A percentile compares a stretch with the other conserved stretches of the same genome.
phyloP scores from a whole-genome alignment of 306 rosid genomes.

The Psophocarpus tetragonolobus region DNA sequence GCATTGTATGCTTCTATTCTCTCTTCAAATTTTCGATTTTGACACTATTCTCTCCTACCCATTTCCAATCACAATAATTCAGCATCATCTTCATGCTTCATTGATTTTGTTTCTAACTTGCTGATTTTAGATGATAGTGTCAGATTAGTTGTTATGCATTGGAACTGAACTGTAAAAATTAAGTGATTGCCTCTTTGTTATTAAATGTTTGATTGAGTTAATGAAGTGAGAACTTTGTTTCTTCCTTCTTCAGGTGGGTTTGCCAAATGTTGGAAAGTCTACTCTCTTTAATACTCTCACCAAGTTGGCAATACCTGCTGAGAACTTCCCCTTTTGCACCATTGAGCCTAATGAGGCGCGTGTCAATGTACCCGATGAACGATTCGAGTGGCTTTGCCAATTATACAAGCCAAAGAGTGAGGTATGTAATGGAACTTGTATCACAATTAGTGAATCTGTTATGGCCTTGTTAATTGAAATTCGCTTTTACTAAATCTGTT shows the following conservation, averaged over 20 bases:
- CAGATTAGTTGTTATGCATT: not conserved
- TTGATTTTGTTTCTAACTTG: constrained; percentile 2
- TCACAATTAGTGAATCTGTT: not conserved
- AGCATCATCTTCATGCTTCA: not conserved
- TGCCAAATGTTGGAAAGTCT: constrained; percentile 99
- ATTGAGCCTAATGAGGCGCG: constrained; percentile 99
- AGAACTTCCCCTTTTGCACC: constrained; percentile 98
- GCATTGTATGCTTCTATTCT: constrained; percentile 54
- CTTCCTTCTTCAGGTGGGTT: constrained; percentile 70
- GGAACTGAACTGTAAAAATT: constrained; percentile 8
- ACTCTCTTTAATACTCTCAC: constrained; percentile 96
- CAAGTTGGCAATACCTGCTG: constrained; percentile 89
- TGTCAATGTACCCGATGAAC: constrained; percentile 89
- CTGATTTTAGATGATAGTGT: constrained; percentile 4
- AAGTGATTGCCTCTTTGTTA: constrained; percentile 1
- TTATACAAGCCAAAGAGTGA: constrained; percentile 89
- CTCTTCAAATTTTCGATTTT: constrained; percentile 32
- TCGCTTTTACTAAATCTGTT: not conserved
- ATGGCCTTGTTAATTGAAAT: not conserved
- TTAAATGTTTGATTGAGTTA: not conserved
- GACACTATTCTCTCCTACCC: not conserved
- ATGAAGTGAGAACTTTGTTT: constrained; percentile 6
- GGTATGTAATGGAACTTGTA: constrained; percentile 51
- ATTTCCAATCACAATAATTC: constrained; percentile 5
- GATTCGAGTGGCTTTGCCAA: constrained; percentile 96